Percentiles rank a stretch among this genome's conserved stretches.
Conservation (phyloP, 257 asterid species). For the Solanum chaucha region DNA sequence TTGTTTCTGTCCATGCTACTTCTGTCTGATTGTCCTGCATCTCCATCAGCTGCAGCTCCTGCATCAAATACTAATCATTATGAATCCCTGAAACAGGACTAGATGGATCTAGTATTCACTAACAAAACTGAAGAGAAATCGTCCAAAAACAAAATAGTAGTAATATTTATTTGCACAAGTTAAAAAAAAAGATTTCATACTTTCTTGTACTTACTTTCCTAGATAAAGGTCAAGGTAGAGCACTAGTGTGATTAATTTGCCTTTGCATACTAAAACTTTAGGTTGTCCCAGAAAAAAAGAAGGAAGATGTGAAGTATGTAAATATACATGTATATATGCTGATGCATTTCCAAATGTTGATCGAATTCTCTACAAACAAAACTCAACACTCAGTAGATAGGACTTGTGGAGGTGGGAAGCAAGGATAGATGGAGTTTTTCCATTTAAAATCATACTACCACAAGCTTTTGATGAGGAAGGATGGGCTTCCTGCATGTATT, state of each 20-base stretch:
- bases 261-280: background rate
- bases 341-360: background rate
- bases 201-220: background rate
- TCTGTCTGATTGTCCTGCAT: conserved; percentile 33
- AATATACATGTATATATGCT: background rate
- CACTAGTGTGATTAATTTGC: background rate
- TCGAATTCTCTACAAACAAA: background rate
- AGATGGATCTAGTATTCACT: background rate
- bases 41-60: conserved; percentile 40
- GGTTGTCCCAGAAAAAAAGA: background rate
- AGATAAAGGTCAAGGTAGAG: background rate
- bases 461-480: background rate
- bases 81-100: background rate
- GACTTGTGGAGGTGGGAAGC: background rate
- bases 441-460: background rate
- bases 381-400: background rate
- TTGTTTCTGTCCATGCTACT: conserved; percentile 26
- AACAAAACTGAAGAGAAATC: background rate
- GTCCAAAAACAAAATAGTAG: background rate
- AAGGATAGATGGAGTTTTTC: background rate
- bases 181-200: background rate
- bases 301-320: background rate
- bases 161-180: background rate
- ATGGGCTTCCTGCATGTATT: background rate
- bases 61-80: background rate